phyloP scores from a whole-genome alignment of 208 protist species.

The Leishmania gerbilli region DNA sequence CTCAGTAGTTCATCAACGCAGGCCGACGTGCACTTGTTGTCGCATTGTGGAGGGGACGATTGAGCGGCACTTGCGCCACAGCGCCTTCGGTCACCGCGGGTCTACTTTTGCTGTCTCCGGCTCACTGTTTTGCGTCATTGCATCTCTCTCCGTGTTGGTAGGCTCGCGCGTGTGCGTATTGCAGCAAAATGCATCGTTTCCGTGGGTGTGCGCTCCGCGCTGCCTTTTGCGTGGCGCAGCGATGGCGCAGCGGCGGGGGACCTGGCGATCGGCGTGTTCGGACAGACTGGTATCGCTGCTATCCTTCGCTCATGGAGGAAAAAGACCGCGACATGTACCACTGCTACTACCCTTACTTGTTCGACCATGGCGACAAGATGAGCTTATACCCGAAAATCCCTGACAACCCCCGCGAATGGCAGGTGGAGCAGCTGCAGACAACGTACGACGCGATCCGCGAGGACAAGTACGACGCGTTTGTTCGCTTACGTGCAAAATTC shows the following conservation, averaged over 20 bases:
- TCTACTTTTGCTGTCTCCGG: background rate
- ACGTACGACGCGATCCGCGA: conserved; percentile 95
- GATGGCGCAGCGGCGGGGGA: conserved; percentile 72
- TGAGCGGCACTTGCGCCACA: background rate
- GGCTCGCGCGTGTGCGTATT: conserved; percentile 1
- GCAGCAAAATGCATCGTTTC: conserved; percentile 22
- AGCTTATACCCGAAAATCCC: conserved; percentile 93
- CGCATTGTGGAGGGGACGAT: background rate
- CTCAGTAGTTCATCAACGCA: background rate
- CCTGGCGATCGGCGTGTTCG: conserved; percentile 83
- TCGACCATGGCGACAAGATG: conserved; percentile 92
- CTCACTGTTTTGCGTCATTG: background rate
- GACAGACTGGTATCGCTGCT: conserved; percentile 91
- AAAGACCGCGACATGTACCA: conserved; percentile 94
- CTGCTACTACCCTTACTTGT: conserved; percentile 94
- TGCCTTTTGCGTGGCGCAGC: conserved; percentile 26
- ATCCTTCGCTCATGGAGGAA: conserved; percentile 88
- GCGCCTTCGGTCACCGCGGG: background rate
- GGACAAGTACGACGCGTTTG: conserved; percentile 94
- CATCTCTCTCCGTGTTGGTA: background rate
- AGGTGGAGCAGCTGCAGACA: conserved; percentile 90
- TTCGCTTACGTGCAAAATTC: conserved; percentile 91
- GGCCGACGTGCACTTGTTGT: background rate
- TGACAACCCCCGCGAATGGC: conserved; percentile 90
- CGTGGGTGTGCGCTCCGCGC: conserved; percentile 1